phyloP scores from a whole-genome alignment of 805 yeast genomes.

The Phaffomyces antillensis region DNA sequence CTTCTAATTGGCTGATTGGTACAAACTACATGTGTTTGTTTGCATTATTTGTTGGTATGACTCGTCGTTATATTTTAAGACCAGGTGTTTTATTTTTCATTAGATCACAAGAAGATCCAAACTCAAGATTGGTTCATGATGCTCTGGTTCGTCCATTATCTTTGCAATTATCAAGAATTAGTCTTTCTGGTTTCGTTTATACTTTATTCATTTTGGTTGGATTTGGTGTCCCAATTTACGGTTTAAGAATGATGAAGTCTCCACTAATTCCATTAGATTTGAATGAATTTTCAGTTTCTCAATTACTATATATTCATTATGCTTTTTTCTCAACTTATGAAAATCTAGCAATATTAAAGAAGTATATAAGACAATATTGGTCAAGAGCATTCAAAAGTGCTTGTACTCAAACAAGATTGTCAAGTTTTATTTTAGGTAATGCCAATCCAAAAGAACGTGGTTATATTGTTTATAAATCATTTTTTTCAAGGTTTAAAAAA shows the following conservation, averaged over 20 bases:
- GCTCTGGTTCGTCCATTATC: constrained; percentile 72
- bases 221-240: constrained; percentile 42
- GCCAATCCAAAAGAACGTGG: constrained; percentile 69
- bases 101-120: constrained; percentile 91
- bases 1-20: constrained; percentile 55
- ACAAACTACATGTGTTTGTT: constrained; percentile 82
- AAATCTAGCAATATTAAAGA: constrained; percentile 14
- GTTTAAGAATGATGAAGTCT: constrained; percentile 12
- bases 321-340: constrained; percentile 1
- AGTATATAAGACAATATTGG: constrained; percentile 53
- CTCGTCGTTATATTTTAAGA: constrained; percentile 63
- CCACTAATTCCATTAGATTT: constrained; percentile 15
- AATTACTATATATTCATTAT: neutral
- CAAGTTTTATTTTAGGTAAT: constrained; percentile 70
- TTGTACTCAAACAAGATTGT: constrained; percentile 54
- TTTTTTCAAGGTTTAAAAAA: constrained; percentile 33
- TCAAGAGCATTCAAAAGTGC: constrained; percentile 44
- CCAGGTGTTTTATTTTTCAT: constrained; percentile 89
- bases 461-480: constrained; percentile 46
- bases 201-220: constrained; percentile 67
- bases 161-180: constrained; percentile 67
- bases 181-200: constrained; percentile 67
- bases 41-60: constrained; percentile 82
- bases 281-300: neutral
- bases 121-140: constrained; percentile 78